Evolutionary conservation across 2,329 filamentous ascomycete species (phyloP).

Genomic region (Cytospora chrysosperma): DNA sequence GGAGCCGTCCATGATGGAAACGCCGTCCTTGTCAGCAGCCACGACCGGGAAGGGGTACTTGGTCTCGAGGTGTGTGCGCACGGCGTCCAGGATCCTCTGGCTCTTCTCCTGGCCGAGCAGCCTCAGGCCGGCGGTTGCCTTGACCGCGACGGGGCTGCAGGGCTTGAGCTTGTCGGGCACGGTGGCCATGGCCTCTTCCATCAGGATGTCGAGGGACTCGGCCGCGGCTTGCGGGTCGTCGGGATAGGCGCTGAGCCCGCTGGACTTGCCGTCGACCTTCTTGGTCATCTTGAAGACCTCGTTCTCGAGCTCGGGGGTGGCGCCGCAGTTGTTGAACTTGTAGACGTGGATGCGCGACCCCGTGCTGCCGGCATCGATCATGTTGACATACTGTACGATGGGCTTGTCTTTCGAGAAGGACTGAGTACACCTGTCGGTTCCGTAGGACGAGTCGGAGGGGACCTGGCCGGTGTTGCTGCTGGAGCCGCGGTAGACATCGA

Average conservation of each 20-base stretch:
- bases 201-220: constrained; percentile 80
- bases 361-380: constrained; percentile 98
- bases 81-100: constrained; percentile 79
- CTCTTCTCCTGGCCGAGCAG: constrained; percentile 80
- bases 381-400: constrained; percentile 93
- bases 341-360: constrained; percentile 98
- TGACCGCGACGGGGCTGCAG: constrained; percentile 96
- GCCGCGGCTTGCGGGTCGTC: constrained; percentile 85
- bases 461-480: constrained; percentile 46
- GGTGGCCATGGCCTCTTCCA: constrained; percentile 79
- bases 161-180: constrained; percentile 86
- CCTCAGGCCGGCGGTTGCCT: constrained; percentile 91
- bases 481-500: constrained; percentile 49
- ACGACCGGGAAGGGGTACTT: constrained; percentile 95
- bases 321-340: constrained; percentile 97
- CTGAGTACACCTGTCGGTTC: constrained; percentile 74
- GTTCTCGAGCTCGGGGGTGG: constrained; percentile 89
- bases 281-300: constrained; percentile 94
- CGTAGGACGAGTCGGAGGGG: constrained; percentile 60
- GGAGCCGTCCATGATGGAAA: constrained; percentile 95
- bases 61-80: constrained; percentile 79
- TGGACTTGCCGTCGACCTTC: constrained; percentile 66
- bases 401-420: constrained; percentile 87
- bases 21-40: constrained; percentile 77
- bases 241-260: constrained; percentile 80